These are phyloP conservation scores for Neurospora sp. DNA, from an alignment of 2,329 filamentous ascomycete genomes.

Conservation along the genomic window DNA sequence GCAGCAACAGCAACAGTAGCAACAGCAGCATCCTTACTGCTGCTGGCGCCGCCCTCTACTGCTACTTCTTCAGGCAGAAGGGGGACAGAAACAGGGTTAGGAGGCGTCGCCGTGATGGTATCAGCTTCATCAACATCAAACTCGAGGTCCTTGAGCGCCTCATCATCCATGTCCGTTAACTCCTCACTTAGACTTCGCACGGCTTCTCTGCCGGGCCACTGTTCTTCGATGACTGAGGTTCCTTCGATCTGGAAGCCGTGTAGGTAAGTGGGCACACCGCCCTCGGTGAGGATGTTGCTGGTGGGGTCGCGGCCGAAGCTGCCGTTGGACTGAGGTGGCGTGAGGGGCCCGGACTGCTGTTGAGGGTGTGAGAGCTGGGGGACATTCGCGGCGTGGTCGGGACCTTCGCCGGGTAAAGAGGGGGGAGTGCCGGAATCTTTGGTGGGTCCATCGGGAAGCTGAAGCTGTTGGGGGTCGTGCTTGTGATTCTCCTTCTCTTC, in stretches of 20 bases:
- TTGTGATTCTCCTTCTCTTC: conserved; percentile 5
- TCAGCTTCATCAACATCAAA: conserved; percentile 40
- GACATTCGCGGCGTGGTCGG: conserved; percentile 4
- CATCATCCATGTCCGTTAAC: conserved; percentile 84
- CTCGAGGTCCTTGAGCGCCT: conserved; percentile 66
- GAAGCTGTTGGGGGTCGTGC: conserved; percentile 6
- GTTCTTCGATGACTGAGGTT: conserved; percentile 69
- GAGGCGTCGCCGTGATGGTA: conserved; percentile 32
- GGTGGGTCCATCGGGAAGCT: conserved; percentile 18
- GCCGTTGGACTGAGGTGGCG: conserved; percentile 57
- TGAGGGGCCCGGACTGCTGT: conserved; percentile 40
- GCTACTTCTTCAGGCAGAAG: background rate
- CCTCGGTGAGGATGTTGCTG: conserved; percentile 50
- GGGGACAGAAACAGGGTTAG: conserved; percentile 4
- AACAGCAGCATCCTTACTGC: background rate
- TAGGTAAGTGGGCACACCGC: conserved; percentile 84
- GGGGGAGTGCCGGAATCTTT: conserved; percentile 16
- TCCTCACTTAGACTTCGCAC: conserved; percentile 66
- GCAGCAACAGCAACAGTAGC: background rate
- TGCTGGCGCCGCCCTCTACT: background rate
- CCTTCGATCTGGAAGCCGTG: conserved; percentile 69
- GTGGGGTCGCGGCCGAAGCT: conserved; percentile 36
- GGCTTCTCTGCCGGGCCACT: conserved; percentile 63
- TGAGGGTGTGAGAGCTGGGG: conserved; percentile 22
- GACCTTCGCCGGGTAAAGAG: conserved; percentile 11